Evolutionary conservation across 2,329 filamentous ascomycete genomes (phyloP), one percentile per base, ranked within the genome.

Genomic region (Xylariaceae sp.): DNA sequence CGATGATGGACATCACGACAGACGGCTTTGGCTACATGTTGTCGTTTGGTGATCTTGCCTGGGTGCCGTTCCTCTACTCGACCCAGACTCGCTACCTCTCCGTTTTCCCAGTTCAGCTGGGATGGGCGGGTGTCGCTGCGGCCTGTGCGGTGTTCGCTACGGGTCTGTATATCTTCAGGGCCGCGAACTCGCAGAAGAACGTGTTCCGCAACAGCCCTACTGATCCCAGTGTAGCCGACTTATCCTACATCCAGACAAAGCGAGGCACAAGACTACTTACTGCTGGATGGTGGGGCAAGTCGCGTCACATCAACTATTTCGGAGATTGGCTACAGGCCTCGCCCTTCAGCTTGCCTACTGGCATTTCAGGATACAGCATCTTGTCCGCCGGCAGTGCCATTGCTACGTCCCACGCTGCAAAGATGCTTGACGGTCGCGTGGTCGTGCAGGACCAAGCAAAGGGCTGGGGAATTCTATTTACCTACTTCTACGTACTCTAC

Each of bases 11-110:
- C 68, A 88, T 97, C 60, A 96, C 88, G 45, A 89, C 86, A 36
- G 93, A 97, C 63, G 93, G 93, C 5, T 96, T 97, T 62, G 93
- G 93, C 50, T 91, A 90, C 75, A 97, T 97, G 93, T 80, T 97
- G 38, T 79, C 89, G 2, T 97, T 97, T 68, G 93, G 91, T 50
- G 93, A 97, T 65, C 78, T 97, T 6, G 89, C 88, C 55, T 97
- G 93, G 93, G 82, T 97, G 2, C 93, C 93, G 1, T 96, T 96
- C 69, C 79, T 90, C 51, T 97, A 96, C 77, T 89, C 84, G 19
- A 77, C 90, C 28, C 92, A 96, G 71, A 83, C 87, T 6, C 85
- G 89, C 28, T 97, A 97, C 69, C 84, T 97, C 6, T 82, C 91
- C 1, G 78, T 87, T 11, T 88, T 95, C 71, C 93, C 93, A 0